These are phyloP conservation scores for Globisporangium abappressorium DNA, from an alignment of 352 stramenopile genomes.

Conservation along the genomic window DNA sequence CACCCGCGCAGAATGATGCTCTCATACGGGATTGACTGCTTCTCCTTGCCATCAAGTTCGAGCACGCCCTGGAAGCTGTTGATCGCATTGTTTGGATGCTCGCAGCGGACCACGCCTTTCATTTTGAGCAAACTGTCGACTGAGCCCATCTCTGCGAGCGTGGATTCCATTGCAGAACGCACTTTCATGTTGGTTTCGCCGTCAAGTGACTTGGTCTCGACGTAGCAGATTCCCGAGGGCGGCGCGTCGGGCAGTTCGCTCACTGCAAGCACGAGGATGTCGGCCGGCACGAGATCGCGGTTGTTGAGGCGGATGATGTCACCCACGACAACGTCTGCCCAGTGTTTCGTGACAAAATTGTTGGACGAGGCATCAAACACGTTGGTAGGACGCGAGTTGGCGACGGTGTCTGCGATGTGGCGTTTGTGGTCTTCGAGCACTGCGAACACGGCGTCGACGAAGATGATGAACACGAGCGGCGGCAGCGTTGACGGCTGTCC, in stretches of 20 bases:
- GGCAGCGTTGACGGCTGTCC: conserved; percentile 85
- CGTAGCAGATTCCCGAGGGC: conserved; percentile 80
- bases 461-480: conserved; percentile 89
- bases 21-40: conserved; percentile 72
- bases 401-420: conserved; percentile 76
- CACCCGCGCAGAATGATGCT: conserved; percentile 90
- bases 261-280: conserved; percentile 82
- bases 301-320: conserved; percentile 82
- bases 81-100: conserved; percentile 87
- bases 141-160: conserved; percentile 45
- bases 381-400: conserved; percentile 69
- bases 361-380: conserved; percentile 48
- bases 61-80: conserved; percentile 91
- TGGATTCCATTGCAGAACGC: conserved; percentile 73
- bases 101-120: conserved; percentile 63
- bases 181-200: conserved; percentile 94
- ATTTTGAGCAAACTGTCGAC: conserved; percentile 43
- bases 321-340: conserved; percentile 84
- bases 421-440: conserved; percentile 87
- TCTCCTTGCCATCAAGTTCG: conserved; percentile 43
- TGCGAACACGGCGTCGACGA: conserved; percentile 86
- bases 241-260: conserved; percentile 56
- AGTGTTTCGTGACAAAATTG: conserved; percentile 55
- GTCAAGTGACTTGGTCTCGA: conserved; percentile 88
- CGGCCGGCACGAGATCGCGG: conserved; percentile 77